Evolutionary conservation across 2,329 filamentous ascomycete species (phyloP).

Genomic region (Aspergillus fumigatiaffinis): DNA sequence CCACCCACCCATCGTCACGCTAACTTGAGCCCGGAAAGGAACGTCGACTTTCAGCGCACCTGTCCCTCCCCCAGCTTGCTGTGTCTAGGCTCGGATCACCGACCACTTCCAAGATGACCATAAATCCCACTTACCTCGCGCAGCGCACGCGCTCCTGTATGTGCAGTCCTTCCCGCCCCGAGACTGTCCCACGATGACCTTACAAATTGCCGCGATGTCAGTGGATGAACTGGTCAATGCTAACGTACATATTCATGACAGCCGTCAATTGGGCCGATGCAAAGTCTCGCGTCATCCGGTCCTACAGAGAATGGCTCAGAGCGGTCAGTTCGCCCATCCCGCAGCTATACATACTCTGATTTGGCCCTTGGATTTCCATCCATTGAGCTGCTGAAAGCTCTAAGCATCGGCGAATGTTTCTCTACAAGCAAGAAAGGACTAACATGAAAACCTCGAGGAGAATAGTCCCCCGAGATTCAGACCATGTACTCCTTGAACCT

Average conservation of each 20-base stretch:
- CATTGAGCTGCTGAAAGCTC: neutral
- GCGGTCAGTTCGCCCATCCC: slow-evolving; percentile 63
- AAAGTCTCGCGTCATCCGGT: slow-evolving; percentile 76
- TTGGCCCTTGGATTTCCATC: neutral
- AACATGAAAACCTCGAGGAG: neutral
- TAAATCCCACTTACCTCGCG: slow-evolving; percentile 90
- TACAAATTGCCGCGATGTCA: slow-evolving; percentile 19
- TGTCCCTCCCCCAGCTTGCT: slow-evolving; percentile 8
- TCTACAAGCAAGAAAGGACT: neutral
- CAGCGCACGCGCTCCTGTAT: slow-evolving; percentile 73
- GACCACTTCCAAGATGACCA: slow-evolving; percentile 60
- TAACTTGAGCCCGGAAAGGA: slow-evolving; percentile 22
- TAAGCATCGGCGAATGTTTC: neutral
- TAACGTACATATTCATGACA: slow-evolving; percentile 41
- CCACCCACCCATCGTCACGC: slow-evolving; percentile 21
- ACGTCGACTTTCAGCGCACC: slow-evolving; percentile 16
- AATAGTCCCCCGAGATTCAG: slow-evolving; percentile 90
- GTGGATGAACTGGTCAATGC: slow-evolving; percentile 16
- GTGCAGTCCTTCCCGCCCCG: slow-evolving; percentile 30
- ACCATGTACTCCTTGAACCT: slow-evolving; percentile 93
- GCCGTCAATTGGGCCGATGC: slow-evolving; percentile 88
- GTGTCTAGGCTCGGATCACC: neutral
- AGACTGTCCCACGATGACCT: slow-evolving; percentile 17
- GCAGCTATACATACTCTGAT: slow-evolving; percentile 5
- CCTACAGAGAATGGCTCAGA: slow-evolving; percentile 94